Evolutionary conservation across 441 rosid genomes (phyloP), one percentile per base, ranked within the genome.

Genomic region (Corymbia calophylla): DNA sequence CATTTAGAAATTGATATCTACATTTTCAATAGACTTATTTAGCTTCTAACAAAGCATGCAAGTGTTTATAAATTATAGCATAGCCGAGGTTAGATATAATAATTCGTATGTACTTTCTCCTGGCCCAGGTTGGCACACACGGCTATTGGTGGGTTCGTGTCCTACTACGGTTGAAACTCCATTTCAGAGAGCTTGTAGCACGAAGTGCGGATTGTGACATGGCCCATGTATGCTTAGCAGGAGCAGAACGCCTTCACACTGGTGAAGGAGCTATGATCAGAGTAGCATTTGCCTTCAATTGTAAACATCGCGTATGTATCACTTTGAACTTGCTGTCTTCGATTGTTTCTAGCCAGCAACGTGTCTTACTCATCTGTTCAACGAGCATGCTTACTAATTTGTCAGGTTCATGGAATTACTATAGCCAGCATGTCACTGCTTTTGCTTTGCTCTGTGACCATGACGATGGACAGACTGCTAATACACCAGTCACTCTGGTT

Each of bases 241-340:
- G 81, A 88, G 58, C 10, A 82, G 27, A 88, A 88, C 10, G 62
- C 81, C 73, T 88, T 88, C 49, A 48, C 1, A 31, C 0, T 58
- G 62, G 89, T 89, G 47, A 53, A 68, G 88, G 90, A 86, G 54
- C n/a, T 89, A n/a, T 86, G 88, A 53, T 54, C 90, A 3, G 86
- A 68, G 47, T 68, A 89, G 86, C 60, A 29, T 31, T 17, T 47
- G 54, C 32, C 53, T 51, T 49, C 56, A 25, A 25, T 31, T 14
- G 85, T 77, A 27, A 13, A 25, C 31, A 32, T 77, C 85, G 10
- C 27, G 27, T 32, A 35, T 53, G 17, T 17, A 25, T 68, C 25
- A 48, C 27, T 39, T 77, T 32, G 35, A 9, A 1, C 55, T 53
- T 35, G 9, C 32, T 29, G 23, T 48, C 55, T 31, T 85, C 64